Evolutionary conservation across 441 rosid species (phyloP).

Genomic region (Erodium trifolium): DNA sequence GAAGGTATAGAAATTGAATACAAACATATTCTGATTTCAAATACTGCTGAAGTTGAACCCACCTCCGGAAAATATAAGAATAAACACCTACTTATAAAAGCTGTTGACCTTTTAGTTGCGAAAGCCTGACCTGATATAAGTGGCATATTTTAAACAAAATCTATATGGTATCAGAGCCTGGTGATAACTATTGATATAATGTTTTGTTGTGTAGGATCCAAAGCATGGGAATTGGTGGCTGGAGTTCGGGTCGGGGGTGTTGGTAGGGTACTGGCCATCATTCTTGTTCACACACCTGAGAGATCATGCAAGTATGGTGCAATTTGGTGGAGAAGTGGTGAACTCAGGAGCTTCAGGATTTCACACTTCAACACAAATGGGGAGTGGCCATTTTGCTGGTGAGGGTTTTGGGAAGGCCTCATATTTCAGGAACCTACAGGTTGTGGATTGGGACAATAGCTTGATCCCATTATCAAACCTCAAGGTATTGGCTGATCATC

Average conservation of each 20-base stretch:
- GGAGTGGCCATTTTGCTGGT: conserved; percentile 49
- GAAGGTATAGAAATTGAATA: conserved; percentile 9
- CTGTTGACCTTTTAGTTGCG: too few relatives aligned
- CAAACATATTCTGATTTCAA: too few relatives aligned
- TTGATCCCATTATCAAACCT: conserved; percentile 59
- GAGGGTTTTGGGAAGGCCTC: conserved; percentile 53
- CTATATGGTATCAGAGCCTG: too few relatives aligned
- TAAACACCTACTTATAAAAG: too few relatives aligned
- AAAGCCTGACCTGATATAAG: too few relatives aligned
- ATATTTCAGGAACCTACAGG: conserved; percentile 47
- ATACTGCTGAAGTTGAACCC: too few relatives aligned
- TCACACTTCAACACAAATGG: conserved; percentile 27
- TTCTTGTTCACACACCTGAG: conserved; percentile 17
- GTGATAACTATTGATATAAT: too few relatives aligned
- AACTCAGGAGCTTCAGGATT: not conserved
- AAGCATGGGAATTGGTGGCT: conserved; percentile 12
- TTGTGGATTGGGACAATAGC: conserved; percentile 95
- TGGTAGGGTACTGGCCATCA: conserved; percentile 30
- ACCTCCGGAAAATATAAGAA: too few relatives aligned
- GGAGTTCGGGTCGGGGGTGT: not conserved
- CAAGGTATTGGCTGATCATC: conserved; percentile 70
- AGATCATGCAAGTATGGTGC: not conserved
- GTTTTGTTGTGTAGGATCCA: conserved; percentile 1
- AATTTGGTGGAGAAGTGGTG: conserved; percentile 22
- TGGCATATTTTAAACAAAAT: too few relatives aligned